These are phyloP conservation scores for Botrytis pseudocinerea DNA, from an alignment of 2,329 filamentous ascomycete species.

Conservation along the genomic window DNA sequence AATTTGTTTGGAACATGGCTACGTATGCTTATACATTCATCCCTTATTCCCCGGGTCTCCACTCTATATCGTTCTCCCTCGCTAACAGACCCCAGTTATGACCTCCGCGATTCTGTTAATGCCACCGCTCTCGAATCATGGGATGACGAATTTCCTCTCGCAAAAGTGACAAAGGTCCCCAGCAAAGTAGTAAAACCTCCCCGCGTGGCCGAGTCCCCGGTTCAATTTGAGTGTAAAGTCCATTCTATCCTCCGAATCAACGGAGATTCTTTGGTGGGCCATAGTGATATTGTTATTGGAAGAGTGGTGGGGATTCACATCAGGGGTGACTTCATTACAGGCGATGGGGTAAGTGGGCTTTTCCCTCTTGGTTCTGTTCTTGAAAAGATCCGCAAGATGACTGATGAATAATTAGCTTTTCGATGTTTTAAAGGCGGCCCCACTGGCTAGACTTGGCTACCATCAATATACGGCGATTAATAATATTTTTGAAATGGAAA, in stretches of 20 bases:
- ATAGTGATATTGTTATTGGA: constrained; percentile 30
- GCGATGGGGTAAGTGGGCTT: neutral
- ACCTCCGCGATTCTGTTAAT: constrained; percentile 1
- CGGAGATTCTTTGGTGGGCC: constrained; percentile 26
- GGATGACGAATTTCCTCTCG: constrained; percentile 16
- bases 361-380: neutral
- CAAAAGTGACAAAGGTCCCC: constrained; percentile 23
- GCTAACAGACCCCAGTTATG: neutral
- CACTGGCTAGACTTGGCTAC: constrained; percentile 27
- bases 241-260: constrained; percentile 27
- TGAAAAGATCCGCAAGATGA: neutral
- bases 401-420: constrained; percentile 18
- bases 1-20: constrained; percentile 32
- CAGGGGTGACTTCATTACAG: constrained; percentile 28
- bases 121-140: constrained; percentile 13
- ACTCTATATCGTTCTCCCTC: neutral
- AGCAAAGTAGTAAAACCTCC: constrained; percentile 26
- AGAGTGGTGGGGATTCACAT: constrained; percentile 29
- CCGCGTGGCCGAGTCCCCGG: constrained; percentile 28
- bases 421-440: constrained; percentile 28
- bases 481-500: constrained; percentile 26
- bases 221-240: constrained; percentile 27
- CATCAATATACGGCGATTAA: constrained; percentile 29
- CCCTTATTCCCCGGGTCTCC: neutral
- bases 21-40: constrained; percentile 20